Base-by-base conservation (phyloP, 495 filamentous ascomycete species). In the Evansstolkia leycettana region DNA sequence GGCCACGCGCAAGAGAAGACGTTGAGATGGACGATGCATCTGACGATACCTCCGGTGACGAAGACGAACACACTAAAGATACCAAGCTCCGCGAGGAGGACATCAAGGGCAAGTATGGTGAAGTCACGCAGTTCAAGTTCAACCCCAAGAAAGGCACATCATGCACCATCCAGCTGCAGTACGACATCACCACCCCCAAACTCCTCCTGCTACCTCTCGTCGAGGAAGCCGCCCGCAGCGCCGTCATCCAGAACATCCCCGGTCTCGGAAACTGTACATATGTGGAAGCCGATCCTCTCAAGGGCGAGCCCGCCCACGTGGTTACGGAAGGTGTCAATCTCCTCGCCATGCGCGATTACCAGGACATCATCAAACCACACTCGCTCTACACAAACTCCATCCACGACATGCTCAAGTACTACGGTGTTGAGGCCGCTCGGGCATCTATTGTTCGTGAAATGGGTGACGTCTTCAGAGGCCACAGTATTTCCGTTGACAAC, bases 391-490 rank as follows among this genome's bases (percentile, higher is more conserved):
- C 90, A 34, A 99, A 99, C 64, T 86, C 90, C 42, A 86, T 95
- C 50, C 73, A 76, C 33, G 74, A 84, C 38, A 83, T 94, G 62
- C 73, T 94, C 17, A 62, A 68, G 14, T 68, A 78, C 27, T 99
- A 95, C 61, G 90, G 90, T 47, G 85, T 99, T 13, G 90, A 99
- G 61, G 92, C 92, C 7, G 82, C 80, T 29, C 82, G 90, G 3
- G 73, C 70, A 34, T 80, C 76, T 36, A 94, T 99, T 45, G 78
- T 96, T 34, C 72, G 70, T 26, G 90, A 99, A 64, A 78, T 96
- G 56, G 73, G 76, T 33, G 71, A 69, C 40, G 86, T 96, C 38
- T 99, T 99, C 73, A 65, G 70, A 37, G 76, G 78, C 58, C 88
- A 99, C 75, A 83, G 82, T 53, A 99, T 99, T 65, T 75, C 69